A percentile compares a stretch with the other conserved stretches of the same genome.
phyloP scores from a whole-genome alignment of 192 early-diverging fungal species.

The Allomyces javanicus region DNA sequence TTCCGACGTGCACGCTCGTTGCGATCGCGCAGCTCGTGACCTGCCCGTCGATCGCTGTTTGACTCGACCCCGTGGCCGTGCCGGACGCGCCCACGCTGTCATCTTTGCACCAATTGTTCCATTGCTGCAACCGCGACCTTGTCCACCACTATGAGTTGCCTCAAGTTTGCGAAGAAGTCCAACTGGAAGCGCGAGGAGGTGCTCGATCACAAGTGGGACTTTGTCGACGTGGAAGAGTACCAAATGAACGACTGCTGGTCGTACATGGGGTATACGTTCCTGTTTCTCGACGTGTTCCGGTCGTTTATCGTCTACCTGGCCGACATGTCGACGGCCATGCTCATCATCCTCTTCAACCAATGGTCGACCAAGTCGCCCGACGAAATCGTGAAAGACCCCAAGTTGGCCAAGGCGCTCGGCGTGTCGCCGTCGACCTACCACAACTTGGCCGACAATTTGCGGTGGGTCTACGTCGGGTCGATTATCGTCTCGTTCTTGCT shows the following conservation, averaged over 20 bases:
- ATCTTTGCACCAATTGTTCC: too few relatives aligned
- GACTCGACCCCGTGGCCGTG: too few relatives aligned
- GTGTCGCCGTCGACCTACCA: constrained; percentile 14
- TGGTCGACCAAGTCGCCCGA: constrained; percentile 6
- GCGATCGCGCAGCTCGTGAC: too few relatives aligned
- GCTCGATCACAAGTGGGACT: constrained; percentile 73
- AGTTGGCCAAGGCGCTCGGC: constrained; percentile 1
- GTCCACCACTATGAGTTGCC: too few relatives aligned
- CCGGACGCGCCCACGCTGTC: too few relatives aligned
- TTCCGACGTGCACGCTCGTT: too few relatives aligned
- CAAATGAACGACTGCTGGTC: constrained; percentile 17
- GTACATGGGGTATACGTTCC: constrained; percentile 26
- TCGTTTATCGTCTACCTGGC: constrained; percentile 56
- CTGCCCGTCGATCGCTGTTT: too few relatives aligned
- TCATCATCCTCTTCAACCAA: constrained; percentile 24
- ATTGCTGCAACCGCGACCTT: too few relatives aligned
- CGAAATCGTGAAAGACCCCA: constrained; percentile 5
- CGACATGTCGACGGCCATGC: constrained; percentile 53
- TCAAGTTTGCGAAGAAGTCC: constrained; percentile 3
- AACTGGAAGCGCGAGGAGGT: constrained; percentile 62
- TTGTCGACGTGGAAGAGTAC: constrained; percentile 63
- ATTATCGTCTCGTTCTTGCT: constrained; percentile 47
- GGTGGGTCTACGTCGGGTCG: constrained; percentile 37
- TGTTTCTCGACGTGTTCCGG: constrained; percentile 50
- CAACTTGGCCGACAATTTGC: constrained; percentile 20